phyloP scores from a whole-genome alignment of 2,329 filamentous ascomycete species.

The Xylariaceae sp. region DNA sequence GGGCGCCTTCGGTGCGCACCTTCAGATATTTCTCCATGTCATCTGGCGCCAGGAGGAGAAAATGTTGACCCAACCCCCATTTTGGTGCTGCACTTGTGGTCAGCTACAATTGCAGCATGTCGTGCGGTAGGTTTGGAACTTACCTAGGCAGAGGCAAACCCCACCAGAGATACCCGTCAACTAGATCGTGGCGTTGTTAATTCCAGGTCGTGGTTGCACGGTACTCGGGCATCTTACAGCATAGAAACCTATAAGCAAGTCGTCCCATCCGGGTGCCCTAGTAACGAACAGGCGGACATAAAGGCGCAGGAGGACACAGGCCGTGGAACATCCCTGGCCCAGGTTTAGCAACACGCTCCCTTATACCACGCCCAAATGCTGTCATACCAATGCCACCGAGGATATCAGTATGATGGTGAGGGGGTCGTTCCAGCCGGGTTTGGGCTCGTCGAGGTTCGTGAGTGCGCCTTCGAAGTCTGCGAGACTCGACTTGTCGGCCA shows the following conservation, averaged over 20 bases:
- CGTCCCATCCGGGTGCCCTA: slow-evolving; percentile 16
- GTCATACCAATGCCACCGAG: slow-evolving; percentile 7
- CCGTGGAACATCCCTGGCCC: neutral
- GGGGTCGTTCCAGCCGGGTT: slow-evolving; percentile 12
- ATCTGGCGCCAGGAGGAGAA: slow-evolving; percentile 5
- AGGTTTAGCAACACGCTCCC: neutral
- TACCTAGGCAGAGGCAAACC: slow-evolving; percentile 9
- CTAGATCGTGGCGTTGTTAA: neutral
- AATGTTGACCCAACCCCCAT: slow-evolving; percentile 13
- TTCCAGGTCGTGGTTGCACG: neutral
- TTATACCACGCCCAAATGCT: neutral
- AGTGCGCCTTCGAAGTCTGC: slow-evolving; percentile 8
- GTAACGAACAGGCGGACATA: slow-evolving; percentile 14
- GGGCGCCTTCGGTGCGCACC: slow-evolving; percentile 4
- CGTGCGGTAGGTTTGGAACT: neutral
- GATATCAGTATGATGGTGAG: slow-evolving; percentile 8
- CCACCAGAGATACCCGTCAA: slow-evolving; percentile 5
- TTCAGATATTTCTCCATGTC: slow-evolving; percentile 10
- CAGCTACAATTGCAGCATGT: neutral
- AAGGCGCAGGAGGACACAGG: slow-evolving; percentile 15
- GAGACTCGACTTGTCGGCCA: slow-evolving; percentile 8
- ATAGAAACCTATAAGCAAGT: slow-evolving; percentile 14
- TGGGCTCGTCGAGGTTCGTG: slow-evolving; percentile 14
- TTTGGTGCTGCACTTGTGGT: slow-evolving; percentile 6
- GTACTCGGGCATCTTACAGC: slow-evolving; percentile 3